phyloP scores from a whole-genome alignment of 495 filamentous ascomycete genomes.

The Darksidea phi region DNA sequence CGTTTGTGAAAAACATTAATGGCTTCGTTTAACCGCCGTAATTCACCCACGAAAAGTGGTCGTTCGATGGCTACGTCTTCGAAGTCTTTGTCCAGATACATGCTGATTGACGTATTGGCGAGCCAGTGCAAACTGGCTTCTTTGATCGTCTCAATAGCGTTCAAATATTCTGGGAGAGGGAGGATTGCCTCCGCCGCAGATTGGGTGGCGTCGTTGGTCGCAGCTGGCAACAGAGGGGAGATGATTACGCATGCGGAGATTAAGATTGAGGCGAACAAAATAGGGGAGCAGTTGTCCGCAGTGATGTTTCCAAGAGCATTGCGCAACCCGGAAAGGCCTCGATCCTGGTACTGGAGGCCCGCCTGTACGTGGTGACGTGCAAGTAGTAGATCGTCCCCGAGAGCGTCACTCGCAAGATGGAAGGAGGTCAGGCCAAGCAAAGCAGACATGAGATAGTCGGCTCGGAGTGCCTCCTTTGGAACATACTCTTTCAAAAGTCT shows the following conservation, averaged over 20 bases:
- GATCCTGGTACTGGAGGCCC: slow-evolving; percentile 6
- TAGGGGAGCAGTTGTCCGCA: neutral
- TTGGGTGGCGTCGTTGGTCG: neutral
- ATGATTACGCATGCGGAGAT: slow-evolving; percentile 7
- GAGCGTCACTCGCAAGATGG: slow-evolving; percentile 1
- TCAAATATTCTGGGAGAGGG: neutral
- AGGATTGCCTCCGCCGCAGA: slow-evolving; percentile 1
- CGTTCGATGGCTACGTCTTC: neutral
- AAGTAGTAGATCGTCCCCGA: neutral
- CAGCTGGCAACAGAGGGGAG: slow-evolving; percentile 6
- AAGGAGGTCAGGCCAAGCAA: neutral
- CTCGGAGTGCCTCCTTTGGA: slow-evolving; percentile 1
- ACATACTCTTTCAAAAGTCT: slow-evolving; percentile 3
- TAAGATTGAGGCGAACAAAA: neutral
- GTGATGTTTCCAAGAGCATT: neutral
- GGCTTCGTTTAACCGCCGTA: neutral
- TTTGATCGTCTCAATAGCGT: slow-evolving; percentile 4
- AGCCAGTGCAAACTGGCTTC: slow-evolving; percentile 3
- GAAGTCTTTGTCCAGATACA: neutral
- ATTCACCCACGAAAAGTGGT: neutral
- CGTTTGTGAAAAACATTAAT: neutral
- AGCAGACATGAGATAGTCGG: slow-evolving; percentile 8
- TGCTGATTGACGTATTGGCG: neutral
- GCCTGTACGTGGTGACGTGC: neutral
- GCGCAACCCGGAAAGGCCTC: slow-evolving; percentile 1